Percentiles rank a stretch among this genome's conserved stretches.
phyloP scores from a whole-genome alignment of 371 early-diverging fungal genomes.

The Saksenaea oblongispora region DNA sequence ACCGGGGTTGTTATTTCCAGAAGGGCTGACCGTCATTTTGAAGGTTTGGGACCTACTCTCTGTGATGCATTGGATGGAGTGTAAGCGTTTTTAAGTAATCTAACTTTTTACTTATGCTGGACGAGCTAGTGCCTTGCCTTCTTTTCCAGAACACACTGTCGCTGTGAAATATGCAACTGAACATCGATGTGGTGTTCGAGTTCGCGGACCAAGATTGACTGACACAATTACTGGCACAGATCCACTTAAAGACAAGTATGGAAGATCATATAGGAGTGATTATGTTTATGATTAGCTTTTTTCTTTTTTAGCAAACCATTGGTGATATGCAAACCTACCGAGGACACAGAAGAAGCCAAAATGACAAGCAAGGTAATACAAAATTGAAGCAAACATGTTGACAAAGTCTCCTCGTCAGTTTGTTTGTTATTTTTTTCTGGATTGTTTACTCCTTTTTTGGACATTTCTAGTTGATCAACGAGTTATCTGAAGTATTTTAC shows the following conservation, averaged over 20 bases:
- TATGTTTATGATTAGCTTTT: neutral
- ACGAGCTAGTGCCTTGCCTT: slow-evolving; percentile 36
- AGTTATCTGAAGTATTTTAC: slow-evolving; percentile 38
- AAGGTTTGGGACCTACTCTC: slow-evolving; percentile 42
- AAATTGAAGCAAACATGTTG: neutral
- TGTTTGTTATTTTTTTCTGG: neutral
- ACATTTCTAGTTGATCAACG: slow-evolving; percentile 40
- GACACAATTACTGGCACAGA: slow-evolving; percentile 58
- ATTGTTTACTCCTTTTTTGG: neutral
- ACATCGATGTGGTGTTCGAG: slow-evolving; percentile 49
- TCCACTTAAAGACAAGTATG: slow-evolving; percentile 53
- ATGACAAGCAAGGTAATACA: slow-evolving; percentile 45
- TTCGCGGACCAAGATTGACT: slow-evolving; percentile 48
- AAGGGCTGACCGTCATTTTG: slow-evolving; percentile 58
- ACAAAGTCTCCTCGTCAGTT: neutral
- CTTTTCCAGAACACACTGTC: slow-evolving; percentile 42
- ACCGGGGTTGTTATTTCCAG: slow-evolving; percentile 41
- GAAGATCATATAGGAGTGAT: neutral
- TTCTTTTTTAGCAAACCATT: slow-evolving; percentile 29
- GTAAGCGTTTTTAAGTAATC: slow-evolving; percentile 20
- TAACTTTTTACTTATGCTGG: neutral
- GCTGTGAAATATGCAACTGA: slow-evolving; percentile 49
- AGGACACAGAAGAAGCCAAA: slow-evolving; percentile 30
- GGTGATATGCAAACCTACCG: slow-evolving; percentile 40
- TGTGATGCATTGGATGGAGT: slow-evolving; percentile 45